Evolutionary conservation across 2,329 filamentous ascomycete species (phyloP), one percentile per base, ranked within the genome.

Genomic region (Cryphonectria carpinicola): DNA sequence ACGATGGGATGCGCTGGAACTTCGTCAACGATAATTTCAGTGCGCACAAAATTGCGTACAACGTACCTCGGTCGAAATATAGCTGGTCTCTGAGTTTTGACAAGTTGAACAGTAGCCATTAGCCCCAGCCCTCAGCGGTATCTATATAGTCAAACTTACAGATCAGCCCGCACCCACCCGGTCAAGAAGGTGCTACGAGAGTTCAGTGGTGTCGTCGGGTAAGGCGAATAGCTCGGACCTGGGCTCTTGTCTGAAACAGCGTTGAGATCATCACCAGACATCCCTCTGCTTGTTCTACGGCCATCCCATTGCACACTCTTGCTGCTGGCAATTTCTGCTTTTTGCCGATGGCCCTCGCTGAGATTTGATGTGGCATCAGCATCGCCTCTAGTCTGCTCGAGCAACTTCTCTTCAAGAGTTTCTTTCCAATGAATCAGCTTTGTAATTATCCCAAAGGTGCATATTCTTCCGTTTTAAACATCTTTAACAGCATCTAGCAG

Each of bases 61-160:
- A 8, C 54, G 5, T 58, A 58, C 54, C 70, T 4, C 75, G 61
- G 58, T 76, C 73, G 65, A 74, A 74, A 41, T 73, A 75, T 1
- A 75, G 62, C 37, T 75, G 75, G 41, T 76, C 68, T 7, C 74
- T 75, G 39, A 46, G 25, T 2, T 8, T 17, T n/a, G 13, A 54
- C 43, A 46, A 46, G 6, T 5, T n/a, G 73, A 74, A 54, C 71
- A 39, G 19, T 17, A 71, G 70, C n/a, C 73, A 70, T 58, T 74
- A 69, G 49, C 43, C 17, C 39, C 22, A 64, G 46, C 17, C 62
- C 62, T 52, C 66, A 65, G 7, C 10, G 39, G n/a, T 39, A 25
- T 49, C 49, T 22, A 52, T 60, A 11, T 25, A 19, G 37, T 14
- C 22, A 13, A 37, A 66, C 62, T 61, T 62, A 58, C 54, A 58